Base-by-base conservation (phyloP, 2,329 filamentous ascomycete genomes). In the Penicillium sp. region DNA sequence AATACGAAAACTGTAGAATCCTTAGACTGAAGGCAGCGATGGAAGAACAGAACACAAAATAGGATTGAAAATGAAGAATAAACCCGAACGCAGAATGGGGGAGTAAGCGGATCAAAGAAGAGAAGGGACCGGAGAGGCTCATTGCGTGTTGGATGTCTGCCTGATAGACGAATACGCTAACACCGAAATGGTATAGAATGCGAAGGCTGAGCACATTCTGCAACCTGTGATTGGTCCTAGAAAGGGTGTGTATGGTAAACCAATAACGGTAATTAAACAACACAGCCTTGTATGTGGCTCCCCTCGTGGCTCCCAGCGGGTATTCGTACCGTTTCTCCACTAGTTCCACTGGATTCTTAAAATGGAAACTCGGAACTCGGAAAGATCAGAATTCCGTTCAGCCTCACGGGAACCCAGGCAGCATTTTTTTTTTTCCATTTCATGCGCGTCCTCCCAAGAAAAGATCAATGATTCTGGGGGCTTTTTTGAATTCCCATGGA, bases 131-230 rank as follows among this genome's bases (percentile, higher is more conserved):
- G 52, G 22, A 22, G 53, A 56, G 53, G 43, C 39, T 54, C 43
- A 53, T 48, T 57, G 52, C 63, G 57, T 54, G 51, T 58, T 61
- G 49, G 60, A 62, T 66, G 65, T 69, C 67, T 69, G 67, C 67
- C 67, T 69, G 62, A 67, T 67, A 61, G 65, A 60, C 63, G 59
- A 66, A 53, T 43, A 15, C 51, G 38, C 64, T 62, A 63, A 45
- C 8, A 56, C 53, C 24, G 12, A 56, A 57, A 35, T 37, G 61
- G 65, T 15, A 54, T 55, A 44, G 49, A 26, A 32, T 37, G 51
- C 38, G 52, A 59, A 53, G 58, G 58, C 57, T 57, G 57, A 59
- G 57, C 49, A 52, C 48, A 41, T 44, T 53, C 42, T 43, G 7
- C 26, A 3, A 7, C 2, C 4, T 15, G 2, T 55, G 51, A 58